Conservation (phyloP, 2,329 filamentous ascomycete species). For the Trichoderma sp. region DNA sequence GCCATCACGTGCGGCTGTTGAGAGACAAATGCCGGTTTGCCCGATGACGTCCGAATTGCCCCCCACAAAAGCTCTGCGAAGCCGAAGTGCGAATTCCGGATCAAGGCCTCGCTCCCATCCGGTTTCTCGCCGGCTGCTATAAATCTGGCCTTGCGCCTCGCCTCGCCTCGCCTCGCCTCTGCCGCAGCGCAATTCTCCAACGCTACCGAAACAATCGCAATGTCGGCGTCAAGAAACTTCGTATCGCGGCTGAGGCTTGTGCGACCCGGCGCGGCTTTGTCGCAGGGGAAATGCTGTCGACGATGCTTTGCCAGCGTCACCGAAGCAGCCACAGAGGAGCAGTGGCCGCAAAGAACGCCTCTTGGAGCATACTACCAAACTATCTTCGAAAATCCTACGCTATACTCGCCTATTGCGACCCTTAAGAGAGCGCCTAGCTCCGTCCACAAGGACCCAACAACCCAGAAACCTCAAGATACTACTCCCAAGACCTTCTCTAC, state of each 20-base stretch:
- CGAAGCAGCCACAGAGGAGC: slow-evolving; percentile 23
- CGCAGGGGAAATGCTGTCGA: slow-evolving; percentile 20
- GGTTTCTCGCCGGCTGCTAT: not conserved
- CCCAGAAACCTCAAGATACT: not conserved
- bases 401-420: slow-evolving; percentile 39
- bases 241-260: slow-evolving; percentile 32
- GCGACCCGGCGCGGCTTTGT: slow-evolving; percentile 23
- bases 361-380: slow-evolving; percentile 58
- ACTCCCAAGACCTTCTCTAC: slow-evolving; percentile 19
- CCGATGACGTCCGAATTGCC: slow-evolving; percentile 34
- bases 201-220: slow-evolving; percentile 16
- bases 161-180: not conserved
- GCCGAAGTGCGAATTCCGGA: slow-evolving; percentile 14
- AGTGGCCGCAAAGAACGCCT: slow-evolving; percentile 42
- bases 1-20: not conserved
- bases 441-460: slow-evolving; percentile 35
- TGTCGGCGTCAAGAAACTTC: slow-evolving; percentile 33
- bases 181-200: not conserved
- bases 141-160: not conserved
- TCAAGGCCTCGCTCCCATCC: not conserved
- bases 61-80: slow-evolving; percentile 13
- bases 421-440: slow-evolving; percentile 44
- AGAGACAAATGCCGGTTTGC: not conserved
- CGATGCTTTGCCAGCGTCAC: slow-evolving; percentile 31
- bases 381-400: slow-evolving; percentile 48